Evolutionary conservation across 257 asterid genomes (phyloP).

Genomic region (Schizonepeta tenuifolia): DNA sequence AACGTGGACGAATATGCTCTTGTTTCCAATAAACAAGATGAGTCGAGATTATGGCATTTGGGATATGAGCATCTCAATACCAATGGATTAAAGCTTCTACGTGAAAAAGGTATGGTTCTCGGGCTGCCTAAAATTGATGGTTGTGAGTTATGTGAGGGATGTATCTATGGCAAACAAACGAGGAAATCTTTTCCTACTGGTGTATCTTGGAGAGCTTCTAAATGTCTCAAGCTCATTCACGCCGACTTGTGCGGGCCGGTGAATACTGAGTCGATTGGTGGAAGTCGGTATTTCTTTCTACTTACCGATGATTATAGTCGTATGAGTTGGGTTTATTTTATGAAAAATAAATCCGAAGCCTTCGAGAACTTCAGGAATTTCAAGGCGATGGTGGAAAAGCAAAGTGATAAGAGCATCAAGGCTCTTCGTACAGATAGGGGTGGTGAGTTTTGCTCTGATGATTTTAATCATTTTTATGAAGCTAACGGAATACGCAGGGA

Average conservation of each 20-base stretch:
- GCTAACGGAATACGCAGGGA: slow-evolving; percentile 23
- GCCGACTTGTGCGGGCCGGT: slow-evolving; percentile 20
- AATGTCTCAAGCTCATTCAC: background rate
- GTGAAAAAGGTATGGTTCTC: too few species aligned
- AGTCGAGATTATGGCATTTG: too few species aligned
- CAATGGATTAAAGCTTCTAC: too few species aligned
- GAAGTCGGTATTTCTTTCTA: background rate
- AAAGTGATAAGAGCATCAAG: background rate
- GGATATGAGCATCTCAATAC: too few species aligned
- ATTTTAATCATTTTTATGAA: slow-evolving; percentile 23
- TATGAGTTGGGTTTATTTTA: slow-evolving; percentile 15
- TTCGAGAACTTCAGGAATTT: slow-evolving; percentile 19
- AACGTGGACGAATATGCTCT: too few species aligned
- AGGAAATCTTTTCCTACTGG: too few species aligned
- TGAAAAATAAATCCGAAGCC: slow-evolving; percentile 10
- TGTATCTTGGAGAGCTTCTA: background rate
- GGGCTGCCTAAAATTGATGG: too few species aligned
- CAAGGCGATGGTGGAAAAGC: background rate
- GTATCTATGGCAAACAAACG: too few species aligned
- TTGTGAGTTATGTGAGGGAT: too few species aligned
- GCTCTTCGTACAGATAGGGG: slow-evolving; percentile 16
- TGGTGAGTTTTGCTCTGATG: slow-evolving; percentile 29
- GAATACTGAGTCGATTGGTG: background rate
- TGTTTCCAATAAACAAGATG: too few species aligned
- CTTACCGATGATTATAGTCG: slow-evolving; percentile 12